Evolutionary conservation across 2,329 filamentous ascomycete species (phyloP).

Genomic region (Botrytis deweyae): DNA sequence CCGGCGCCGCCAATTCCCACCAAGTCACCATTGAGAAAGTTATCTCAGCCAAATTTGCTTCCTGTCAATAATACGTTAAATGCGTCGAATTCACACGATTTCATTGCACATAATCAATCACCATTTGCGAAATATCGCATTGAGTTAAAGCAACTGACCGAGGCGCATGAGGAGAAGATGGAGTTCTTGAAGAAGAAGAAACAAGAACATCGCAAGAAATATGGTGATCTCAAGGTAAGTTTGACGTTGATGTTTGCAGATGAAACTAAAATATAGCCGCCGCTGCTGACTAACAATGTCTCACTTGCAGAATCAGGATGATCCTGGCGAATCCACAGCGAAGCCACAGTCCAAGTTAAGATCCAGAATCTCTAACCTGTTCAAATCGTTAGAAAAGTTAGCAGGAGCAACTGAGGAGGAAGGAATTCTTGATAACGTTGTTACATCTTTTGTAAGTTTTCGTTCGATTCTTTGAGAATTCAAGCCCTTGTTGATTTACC

Average conservation of each 20-base stretch:
- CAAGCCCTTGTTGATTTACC: background rate
- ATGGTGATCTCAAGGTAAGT: conserved; percentile 1
- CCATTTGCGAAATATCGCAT: background rate
- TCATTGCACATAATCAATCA: background rate
- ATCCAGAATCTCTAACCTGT: background rate
- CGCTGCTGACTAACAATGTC: conserved; percentile 15
- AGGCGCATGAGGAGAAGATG: background rate
- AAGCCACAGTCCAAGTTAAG: background rate
- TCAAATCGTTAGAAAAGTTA: background rate
- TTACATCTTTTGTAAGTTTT: background rate
- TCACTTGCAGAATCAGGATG: conserved; percentile 6
- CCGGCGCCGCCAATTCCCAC: background rate
- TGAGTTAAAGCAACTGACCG: background rate
- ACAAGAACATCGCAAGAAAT: background rate
- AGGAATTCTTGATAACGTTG: background rate
- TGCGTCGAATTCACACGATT: background rate
- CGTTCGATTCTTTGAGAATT: background rate
- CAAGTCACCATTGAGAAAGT: background rate
- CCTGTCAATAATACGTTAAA: background rate
- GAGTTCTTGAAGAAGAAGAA: background rate
- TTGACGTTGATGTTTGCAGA: conserved; percentile 4
- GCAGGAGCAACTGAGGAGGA: background rate
- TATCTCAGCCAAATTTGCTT: background rate
- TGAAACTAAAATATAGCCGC: background rate
- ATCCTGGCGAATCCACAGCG: background rate